These are phyloP conservation scores for Ceriops tagal DNA, from an alignment of 345 rosid genomes.

Conservation along the genomic window DNA sequence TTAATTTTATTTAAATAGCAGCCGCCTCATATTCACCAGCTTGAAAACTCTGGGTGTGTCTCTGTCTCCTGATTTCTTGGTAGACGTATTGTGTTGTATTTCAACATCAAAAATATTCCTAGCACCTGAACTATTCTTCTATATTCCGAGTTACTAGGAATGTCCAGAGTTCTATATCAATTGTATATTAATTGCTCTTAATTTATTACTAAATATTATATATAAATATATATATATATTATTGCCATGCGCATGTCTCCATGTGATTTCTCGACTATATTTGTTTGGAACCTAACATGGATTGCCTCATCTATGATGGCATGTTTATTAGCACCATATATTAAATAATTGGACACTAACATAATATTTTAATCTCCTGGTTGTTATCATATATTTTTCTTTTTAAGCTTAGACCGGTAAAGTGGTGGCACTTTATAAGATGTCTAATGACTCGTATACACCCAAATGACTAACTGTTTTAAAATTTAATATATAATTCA, in stretches of 20 bases:
- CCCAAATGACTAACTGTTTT: too few species aligned
- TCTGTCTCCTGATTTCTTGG: slow-evolving; percentile 4
- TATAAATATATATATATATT: background rate
- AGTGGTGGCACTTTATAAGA: too few species aligned
- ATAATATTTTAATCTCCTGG: too few species aligned
- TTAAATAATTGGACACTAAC: too few species aligned
- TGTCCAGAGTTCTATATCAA: background rate
- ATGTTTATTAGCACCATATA: too few species aligned
- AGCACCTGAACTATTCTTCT: background rate
- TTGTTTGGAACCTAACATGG: too few species aligned
- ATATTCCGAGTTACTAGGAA: background rate
- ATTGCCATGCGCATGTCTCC: background rate
- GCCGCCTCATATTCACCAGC: background rate
- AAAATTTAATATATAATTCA: too few species aligned
- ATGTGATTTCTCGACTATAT: background rate
- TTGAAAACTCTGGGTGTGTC: background rate
- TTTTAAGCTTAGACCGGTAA: too few species aligned
- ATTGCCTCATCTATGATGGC: too few species aligned
- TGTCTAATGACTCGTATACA: too few species aligned
- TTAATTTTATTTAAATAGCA: background rate
- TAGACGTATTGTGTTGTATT: background rate
- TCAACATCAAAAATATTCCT: background rate
- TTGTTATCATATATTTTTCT: too few species aligned
- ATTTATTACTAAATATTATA: background rate
- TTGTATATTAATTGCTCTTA: background rate